Conservation (phyloP, 2,329 filamentous ascomycete species). For the Verticillium nubilum region DNA sequence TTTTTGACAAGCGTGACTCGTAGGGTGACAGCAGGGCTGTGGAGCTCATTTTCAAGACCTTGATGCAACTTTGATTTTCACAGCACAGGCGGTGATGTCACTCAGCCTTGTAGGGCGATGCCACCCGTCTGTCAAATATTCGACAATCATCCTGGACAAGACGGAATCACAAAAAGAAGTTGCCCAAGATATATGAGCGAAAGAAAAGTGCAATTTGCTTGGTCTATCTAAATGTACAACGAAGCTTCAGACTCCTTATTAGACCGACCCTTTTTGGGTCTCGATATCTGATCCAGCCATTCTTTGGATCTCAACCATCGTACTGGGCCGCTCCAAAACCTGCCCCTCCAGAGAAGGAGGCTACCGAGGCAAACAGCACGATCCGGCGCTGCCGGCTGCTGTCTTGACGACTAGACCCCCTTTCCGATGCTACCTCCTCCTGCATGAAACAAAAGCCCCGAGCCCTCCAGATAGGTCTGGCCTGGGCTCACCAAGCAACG, state of each 20-base stretch:
- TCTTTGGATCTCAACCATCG: neutral
- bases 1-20: neutral
- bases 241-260: neutral
- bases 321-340: neutral
- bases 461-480: neutral
- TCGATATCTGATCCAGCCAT: neutral
- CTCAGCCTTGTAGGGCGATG: neutral
- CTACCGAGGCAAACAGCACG: neutral
- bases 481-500: neutral
- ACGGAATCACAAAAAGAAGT: too few relatives aligned
- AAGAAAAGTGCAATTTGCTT: neutral
- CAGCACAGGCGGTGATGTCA: neutral
- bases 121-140: neutral
- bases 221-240: neutral
- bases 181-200: neutral
- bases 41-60: neutral
- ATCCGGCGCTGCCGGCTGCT: neutral
- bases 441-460: neutral
- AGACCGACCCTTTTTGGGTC: neutral
- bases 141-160: too few relatives aligned
- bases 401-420: neutral
- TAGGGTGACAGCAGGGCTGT: neutral
- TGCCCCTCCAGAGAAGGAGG: neutral
- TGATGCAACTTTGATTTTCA: neutral
- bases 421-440: neutral